Conservation (phyloP, 2,329 filamentous ascomycete species). For the Periglandula ipomoeae region DNA sequence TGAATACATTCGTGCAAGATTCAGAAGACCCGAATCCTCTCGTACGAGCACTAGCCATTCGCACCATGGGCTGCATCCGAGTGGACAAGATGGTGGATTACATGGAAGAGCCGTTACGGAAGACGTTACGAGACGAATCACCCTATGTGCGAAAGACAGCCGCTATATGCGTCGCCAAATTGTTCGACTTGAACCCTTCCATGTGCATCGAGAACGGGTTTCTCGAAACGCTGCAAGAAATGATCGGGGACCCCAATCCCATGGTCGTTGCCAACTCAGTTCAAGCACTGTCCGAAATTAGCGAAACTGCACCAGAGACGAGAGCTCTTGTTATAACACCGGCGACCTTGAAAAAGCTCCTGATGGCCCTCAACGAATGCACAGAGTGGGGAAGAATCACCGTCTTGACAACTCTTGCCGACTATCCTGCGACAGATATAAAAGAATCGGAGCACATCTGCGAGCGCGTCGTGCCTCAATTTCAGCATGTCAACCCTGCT, state of each 20-base stretch:
- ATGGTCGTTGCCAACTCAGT: constrained; percentile 99
- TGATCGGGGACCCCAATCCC: constrained; percentile 95
- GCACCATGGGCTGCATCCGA: constrained; percentile 96
- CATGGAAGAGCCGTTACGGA: constrained; percentile 95
- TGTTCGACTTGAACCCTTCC: constrained; percentile 86
- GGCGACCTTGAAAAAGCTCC: constrained; percentile 81
- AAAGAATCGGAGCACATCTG: constrained; percentile 99
- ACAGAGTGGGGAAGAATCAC: constrained; percentile 98
- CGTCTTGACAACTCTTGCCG: constrained; percentile 79
- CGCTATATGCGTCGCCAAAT: constrained; percentile 93
- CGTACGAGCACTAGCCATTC: constrained; percentile 86
- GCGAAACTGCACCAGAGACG: constrained; percentile 83
- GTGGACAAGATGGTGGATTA: constrained; percentile 99
- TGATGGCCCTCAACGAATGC: constrained; percentile 95
- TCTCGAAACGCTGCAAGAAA: constrained; percentile 82
- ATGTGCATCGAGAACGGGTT: constrained; percentile 98
- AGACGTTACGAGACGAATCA: constrained; percentile 93
- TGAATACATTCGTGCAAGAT: constrained; percentile 98
- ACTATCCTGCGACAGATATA: constrained; percentile 77
- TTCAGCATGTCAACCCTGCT: constrained; percentile 96
- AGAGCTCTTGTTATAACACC: constrained; percentile 76
- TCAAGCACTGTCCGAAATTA: constrained; percentile 84
- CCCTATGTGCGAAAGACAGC: constrained; percentile 98
- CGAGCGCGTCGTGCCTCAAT: constrained; percentile 90
- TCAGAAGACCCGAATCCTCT: constrained; percentile 97